Base-by-base conservation (phyloP, 805 yeast species). In the Maudiozyma barnettii region DNA sequence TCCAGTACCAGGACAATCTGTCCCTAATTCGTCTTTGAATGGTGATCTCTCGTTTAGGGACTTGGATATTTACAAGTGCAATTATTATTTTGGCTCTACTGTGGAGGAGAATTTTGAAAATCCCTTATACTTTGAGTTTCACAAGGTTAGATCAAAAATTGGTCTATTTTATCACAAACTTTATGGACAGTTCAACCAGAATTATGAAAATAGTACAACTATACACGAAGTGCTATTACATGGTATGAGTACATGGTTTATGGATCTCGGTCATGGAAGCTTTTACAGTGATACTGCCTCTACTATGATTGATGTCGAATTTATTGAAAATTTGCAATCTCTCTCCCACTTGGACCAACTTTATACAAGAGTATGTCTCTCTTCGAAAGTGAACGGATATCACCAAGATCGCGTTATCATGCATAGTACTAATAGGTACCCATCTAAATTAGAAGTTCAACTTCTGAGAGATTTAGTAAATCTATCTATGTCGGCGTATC, bases 231-330 rank as follows among this genome's bases (percentile, higher is more conserved):
- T 79, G 41, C 71, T 82, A 31, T 65, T 88, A 30, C 77, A 78
- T 56, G 80, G 82, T 3, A 60, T 83, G 40, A 79, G 82, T 51
- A 77, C 82, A 6, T 93, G 95, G 87, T 81, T 83, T 54, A 72
- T 83, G 22, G 93, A 88, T 58, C 82, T 83, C 22, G 95, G 95
- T 1, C 74, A 77, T 47, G 95, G 86, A 54, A 68, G 83, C 12
- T 64, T 82, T 0, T 73, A 81, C 44, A 80, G 74, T 39, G 67
- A 74, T 3, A 77, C 79, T 49, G 81, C 79, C 41, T 76, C 68
- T 29, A 62, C 81, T 5, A 67, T 69, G 35, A 69, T 82, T 31
- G 77, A 78, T 42, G 77, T 79, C 49, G 70, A 73, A 0, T 79
- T 76, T 56, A 70, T 82, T 46, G 76, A 75, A 41, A 73, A 75